Evolutionary conservation across 2,329 filamentous ascomycete genomes (phyloP), one percentile per base, ranked within the genome.

Genomic region (Fusarium sp.): DNA sequence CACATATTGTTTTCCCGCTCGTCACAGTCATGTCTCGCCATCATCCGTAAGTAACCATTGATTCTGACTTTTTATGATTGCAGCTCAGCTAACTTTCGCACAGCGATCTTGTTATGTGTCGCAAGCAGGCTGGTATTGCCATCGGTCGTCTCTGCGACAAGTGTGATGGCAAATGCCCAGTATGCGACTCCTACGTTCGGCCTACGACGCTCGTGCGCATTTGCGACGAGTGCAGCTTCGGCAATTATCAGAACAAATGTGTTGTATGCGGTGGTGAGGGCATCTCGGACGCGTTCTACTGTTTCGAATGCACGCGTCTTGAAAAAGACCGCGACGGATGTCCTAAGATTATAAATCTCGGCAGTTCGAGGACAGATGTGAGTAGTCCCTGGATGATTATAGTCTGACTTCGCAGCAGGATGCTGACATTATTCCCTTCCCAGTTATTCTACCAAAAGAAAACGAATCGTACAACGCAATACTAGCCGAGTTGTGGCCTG

Each of bases 171-270:
- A 99, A 99, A 87, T 99, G 96, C 80, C 96, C 96, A 74, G 95
- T 99, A 69, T 99, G 96, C 90, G 96, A 99, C 83, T 97, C 94
- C 69, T 99, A 99, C 89, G 96, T 99, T 72, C 95, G 96, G 20
- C 96, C 96, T 17, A 99, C 96, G 33, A 98, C 96, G 13, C 92
- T 98, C 63, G 96, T 97, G 68, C 94, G 95, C 79, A 98, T 99
- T 86, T 99, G 96, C 87, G 96, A 99, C 86, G 96, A 99, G 85
- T 99, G 96, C 88, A 95, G 93, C 81, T 99, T 99, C 83, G 96
- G 96, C 80, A 99, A 99, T 88, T 99, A 98, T 87, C 96, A 98
- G 86, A 99, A 99, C 87, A 99, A 99, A 84, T 99, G 96, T 82
- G 94, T 99, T 76, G 96, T 99, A 46, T 99, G 96, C 84, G 96